Percentiles rank a stretch among this genome's conserved stretches.
Evolutionary conservation across 805 yeast species (phyloP).

Genomic region (Ogataea ramenticola): DNA sequence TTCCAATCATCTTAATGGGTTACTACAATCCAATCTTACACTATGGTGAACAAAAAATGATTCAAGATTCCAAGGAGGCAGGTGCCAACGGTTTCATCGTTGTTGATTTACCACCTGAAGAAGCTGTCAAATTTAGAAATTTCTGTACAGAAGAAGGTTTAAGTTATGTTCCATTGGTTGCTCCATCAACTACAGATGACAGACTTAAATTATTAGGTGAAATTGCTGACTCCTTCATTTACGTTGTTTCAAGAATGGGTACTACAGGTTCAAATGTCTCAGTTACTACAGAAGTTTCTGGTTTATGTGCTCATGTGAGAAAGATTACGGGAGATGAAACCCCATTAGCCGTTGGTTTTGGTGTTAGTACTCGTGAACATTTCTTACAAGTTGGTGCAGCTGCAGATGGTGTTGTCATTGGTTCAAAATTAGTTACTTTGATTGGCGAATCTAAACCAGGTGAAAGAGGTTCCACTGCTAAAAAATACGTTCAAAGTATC

Average conservation of each 20-base stretch:
- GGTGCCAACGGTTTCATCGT: constrained; percentile 95
- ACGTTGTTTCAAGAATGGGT: constrained; percentile 97
- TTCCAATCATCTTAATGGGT: constrained; percentile 94
- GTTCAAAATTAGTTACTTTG: constrained; percentile 71
- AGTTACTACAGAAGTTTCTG: constrained; percentile 56
- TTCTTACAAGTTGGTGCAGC: constrained; percentile 67
- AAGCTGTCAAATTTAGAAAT: constrained; percentile 80
- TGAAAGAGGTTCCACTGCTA: constrained; percentile 55
- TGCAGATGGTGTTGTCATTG: constrained; percentile 96
- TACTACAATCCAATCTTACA: constrained; percentile 90
- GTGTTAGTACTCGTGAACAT: constrained; percentile 92
- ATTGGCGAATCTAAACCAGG: constrained; percentile 60
- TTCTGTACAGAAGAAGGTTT: constrained; percentile 61
- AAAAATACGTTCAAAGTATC: constrained; percentile 60
- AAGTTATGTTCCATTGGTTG: constrained; percentile 87
- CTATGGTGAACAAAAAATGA: constrained; percentile 82
- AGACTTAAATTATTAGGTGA: constrained; percentile 70
- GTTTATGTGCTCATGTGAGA: constrained; percentile 69
- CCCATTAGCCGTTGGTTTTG: constrained; percentile 95
- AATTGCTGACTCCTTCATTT: constrained; percentile 92
- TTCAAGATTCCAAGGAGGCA: constrained; percentile 69
- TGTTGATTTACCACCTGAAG: constrained; percentile 97
- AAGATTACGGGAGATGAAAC: constrained; percentile 61
- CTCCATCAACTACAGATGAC: constrained; percentile 93
- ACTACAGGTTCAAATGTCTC: constrained; percentile 83